Conservation (phyloP, 2,329 filamentous ascomycete genomes). For the Colletotrichum sp. region DNA sequence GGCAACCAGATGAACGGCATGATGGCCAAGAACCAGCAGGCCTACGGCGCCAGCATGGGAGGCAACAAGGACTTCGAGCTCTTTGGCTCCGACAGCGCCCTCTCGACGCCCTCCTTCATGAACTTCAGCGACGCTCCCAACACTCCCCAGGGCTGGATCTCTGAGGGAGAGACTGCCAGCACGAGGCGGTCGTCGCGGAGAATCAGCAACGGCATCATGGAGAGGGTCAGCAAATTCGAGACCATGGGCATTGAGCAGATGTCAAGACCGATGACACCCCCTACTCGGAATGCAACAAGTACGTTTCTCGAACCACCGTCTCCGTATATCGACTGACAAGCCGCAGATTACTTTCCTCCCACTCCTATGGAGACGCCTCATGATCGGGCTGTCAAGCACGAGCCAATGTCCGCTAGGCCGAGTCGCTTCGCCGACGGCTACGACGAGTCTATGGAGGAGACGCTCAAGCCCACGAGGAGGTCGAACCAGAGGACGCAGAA, state of each 20-base stretch:
- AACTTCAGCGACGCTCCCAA: conserved; percentile 54
- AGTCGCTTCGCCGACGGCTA: conserved; percentile 64
- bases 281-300: conserved; percentile 65
- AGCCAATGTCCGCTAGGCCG: conserved; percentile 33
- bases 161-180: conserved; percentile 51
- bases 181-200: conserved; percentile 50
- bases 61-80: conserved; percentile 54
- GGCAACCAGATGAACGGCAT: conserved; percentile 47
- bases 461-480: conserved; percentile 61
- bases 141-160: conserved; percentile 50
- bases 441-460: conserved; percentile 71
- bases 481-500: conserved; percentile 50
- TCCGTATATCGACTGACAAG: conserved; percentile 22
- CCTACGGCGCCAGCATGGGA: conserved; percentile 45
- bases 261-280: conserved; percentile 66
- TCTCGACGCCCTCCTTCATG: conserved; percentile 56
- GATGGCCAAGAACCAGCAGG: conserved; percentile 52
- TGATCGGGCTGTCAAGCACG: conserved; percentile 48
- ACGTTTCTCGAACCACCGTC: conserved; percentile 34
- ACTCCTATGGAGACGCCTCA: conserved; percentile 72
- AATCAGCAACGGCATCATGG: conserved; percentile 66
- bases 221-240: conserved; percentile 66
- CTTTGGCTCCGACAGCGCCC: conserved; percentile 49
- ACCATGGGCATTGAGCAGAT: conserved; percentile 48
- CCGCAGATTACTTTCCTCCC: conserved; percentile 65